Evolutionary conservation across 2,329 filamentous ascomycete genomes (phyloP).

Genomic region (Ophiostoma quercus): DNA sequence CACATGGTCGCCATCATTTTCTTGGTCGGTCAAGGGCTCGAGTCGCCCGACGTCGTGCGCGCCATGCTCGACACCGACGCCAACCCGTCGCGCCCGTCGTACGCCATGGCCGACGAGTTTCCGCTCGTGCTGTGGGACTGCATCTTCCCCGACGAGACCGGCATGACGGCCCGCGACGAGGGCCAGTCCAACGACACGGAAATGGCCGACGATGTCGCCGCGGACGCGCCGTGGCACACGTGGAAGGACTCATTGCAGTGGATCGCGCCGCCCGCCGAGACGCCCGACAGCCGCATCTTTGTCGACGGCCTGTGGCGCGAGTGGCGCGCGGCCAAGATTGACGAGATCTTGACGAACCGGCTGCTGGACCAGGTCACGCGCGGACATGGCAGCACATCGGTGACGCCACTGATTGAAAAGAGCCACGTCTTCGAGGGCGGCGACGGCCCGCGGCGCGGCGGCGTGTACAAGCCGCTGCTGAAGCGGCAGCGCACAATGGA

Average conservation of each 20-base stretch:
- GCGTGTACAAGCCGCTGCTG: slow-evolving; percentile 53
- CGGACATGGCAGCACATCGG: slow-evolving; percentile 37
- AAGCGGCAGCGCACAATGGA: slow-evolving; percentile 46
- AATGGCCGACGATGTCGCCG: background rate
- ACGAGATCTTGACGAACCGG: slow-evolving; percentile 74
- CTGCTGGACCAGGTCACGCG: slow-evolving; percentile 59
- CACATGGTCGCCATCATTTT: slow-evolving; percentile 94
- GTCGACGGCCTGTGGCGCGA: slow-evolving; percentile 73
- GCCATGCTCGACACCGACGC: slow-evolving; percentile 67
- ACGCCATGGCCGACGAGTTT: slow-evolving; percentile 84
- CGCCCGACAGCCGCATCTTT: slow-evolving; percentile 51
- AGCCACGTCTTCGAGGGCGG: slow-evolving; percentile 52
- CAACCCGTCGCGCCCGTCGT: slow-evolving; percentile 73
- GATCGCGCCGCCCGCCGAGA: slow-evolving; percentile 70
- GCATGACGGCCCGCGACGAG: background rate
- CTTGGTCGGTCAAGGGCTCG: slow-evolving; percentile 81
- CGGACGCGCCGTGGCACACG: slow-evolving; percentile 14
- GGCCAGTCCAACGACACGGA: background rate
- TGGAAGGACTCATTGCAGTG: slow-evolving; percentile 64
- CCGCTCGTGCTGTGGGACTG: slow-evolving; percentile 96
- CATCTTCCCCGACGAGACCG: slow-evolving; percentile 61
- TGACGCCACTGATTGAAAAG: slow-evolving; percentile 31
- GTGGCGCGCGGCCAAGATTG: slow-evolving; percentile 82
- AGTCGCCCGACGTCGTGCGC: slow-evolving; percentile 66
- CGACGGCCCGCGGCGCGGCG: slow-evolving; percentile 45